Evolutionary conservation across 108 stramenopile genomes (phyloP), one percentile per base, ranked within the genome.

Genomic region (Craspedostauros australis): DNA sequence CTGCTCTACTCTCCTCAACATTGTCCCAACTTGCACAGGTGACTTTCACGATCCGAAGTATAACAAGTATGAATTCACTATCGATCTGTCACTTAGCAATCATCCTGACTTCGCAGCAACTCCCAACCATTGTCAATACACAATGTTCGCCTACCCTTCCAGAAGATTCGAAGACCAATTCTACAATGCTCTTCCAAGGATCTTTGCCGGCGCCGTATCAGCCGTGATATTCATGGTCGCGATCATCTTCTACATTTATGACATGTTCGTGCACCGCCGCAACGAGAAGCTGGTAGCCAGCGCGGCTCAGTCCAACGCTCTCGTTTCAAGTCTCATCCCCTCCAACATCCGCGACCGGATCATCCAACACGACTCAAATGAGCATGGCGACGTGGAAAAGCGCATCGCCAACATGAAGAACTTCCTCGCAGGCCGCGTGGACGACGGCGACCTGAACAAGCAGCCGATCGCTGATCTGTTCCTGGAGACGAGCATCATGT

Each of bases 401-500:
- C 23, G 14, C 18, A 5, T 4, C 4, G 27, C 5, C 4, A 34
- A 34, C 6, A 25, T n/a, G 20, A n/a, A 31, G 5, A 20, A 4
- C 5, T 6, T 12, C 21, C n/a, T n/a, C n/a, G n/a, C n/a, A n/a
- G n/a, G n/a, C n/a, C n/a, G n/a, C n/a, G n/a, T n/a, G n/a, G n/a
- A n/a, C n/a, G n/a, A n/a, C n/a, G n/a, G 19, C 15, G 4, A 54
- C 27, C 24, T 24, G 21, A 16, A 71, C n/a, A n/a, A n/a, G n/a
- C n/a, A n/a, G n/a, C 75, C 75, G 5, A 76, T 76, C 47, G 75
- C 75, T 14, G 75, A 76, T 38, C 41, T 76, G 36, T 76, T 76
- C 34, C 62, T 55, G 29, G 48, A 66, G 32, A 70, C 75, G 4
- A 67, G 66, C 9, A 70, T 76, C 24, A 65, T 68, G 66, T 76